Evolutionary conservation across 2,329 filamentous ascomycete genomes (phyloP).

Genomic region (Pseudonectria buxi): DNA sequence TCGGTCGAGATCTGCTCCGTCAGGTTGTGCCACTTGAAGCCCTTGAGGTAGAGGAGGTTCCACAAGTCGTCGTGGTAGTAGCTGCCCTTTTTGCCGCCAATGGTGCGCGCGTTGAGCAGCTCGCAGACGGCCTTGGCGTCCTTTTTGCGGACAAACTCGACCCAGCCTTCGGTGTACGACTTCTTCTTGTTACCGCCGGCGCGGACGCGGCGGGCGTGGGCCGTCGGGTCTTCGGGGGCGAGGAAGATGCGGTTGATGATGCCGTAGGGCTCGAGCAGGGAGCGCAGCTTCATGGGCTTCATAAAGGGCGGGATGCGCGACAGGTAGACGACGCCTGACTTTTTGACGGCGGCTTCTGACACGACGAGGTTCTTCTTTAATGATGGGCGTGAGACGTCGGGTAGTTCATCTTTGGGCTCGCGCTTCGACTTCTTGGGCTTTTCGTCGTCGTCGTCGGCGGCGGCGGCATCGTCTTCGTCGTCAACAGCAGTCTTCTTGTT

Average conservation of each 20-base stretch:
- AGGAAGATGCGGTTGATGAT: slow-evolving; percentile 72
- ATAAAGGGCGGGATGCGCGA: slow-evolving; percentile 83
- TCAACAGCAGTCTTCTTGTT: slow-evolving; percentile 16
- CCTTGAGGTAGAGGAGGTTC: slow-evolving; percentile 74
- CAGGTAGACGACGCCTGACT: slow-evolving; percentile 76
- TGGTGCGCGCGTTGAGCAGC: slow-evolving; percentile 67
- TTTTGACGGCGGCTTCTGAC: slow-evolving; percentile 57
- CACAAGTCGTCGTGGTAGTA: slow-evolving; percentile 84
- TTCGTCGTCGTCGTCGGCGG: slow-evolving; percentile 17
- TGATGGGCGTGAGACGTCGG: slow-evolving; percentile 47
- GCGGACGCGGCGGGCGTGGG: slow-evolving; percentile 59
- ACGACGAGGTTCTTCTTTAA: slow-evolving; percentile 62
- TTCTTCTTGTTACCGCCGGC: slow-evolving; percentile 78
- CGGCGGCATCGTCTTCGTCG: slow-evolving; percentile 15
- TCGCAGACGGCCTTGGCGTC: slow-evolving; percentile 73
- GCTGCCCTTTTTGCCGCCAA: slow-evolving; percentile 76
- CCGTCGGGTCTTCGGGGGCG: slow-evolving; percentile 63
- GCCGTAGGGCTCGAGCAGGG: slow-evolving; percentile 69
- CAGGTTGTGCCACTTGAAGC: slow-evolving; percentile 73
- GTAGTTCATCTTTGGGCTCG: slow-evolving; percentile 29
- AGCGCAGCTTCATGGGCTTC: slow-evolving; percentile 72
- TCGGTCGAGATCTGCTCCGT: slow-evolving; percentile 76
- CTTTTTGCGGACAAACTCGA: slow-evolving; percentile 70
- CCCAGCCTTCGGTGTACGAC: slow-evolving; percentile 78
- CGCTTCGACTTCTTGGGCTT: slow-evolving; percentile 17